Base-by-base conservation (phyloP, 139 green algal species). In the Micractinium conductrix region DNA sequence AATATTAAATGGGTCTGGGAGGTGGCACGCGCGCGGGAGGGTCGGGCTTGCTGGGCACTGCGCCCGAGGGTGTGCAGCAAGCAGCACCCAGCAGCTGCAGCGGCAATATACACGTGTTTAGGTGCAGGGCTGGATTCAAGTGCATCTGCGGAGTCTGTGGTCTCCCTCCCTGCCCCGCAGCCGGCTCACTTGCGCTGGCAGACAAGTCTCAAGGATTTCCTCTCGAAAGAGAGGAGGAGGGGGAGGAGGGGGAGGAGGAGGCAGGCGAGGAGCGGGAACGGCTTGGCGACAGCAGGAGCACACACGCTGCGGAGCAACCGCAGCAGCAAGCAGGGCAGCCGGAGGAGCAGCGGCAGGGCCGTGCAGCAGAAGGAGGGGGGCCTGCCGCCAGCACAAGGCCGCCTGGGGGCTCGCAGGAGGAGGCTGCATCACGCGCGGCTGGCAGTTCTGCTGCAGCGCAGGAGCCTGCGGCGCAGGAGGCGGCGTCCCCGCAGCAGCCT, bases 401-500 rank as follows among this genome's bases (percentile, higher is more conserved):
- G 53, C 2, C 7, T 62, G 53, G 10, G 24, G 53, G 10, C 19
- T 9, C 53, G 72, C 44, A 60, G 43, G 24, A 79, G 72, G 43
- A 48, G 22, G 72, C 72, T 63, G 17, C n/a, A 33, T 9, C 10
- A n/a, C 40, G 33, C 19, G 19, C 53, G 53, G 6, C 53, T 30
- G 7, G 19, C 53, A 62, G 19, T 22, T 19, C 53, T 21, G 10
- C 53, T 4, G 53, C 24, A n/a, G 45, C 44, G 44, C 44, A n/a
- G 28, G 28, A 67, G 58, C 26, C 16, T 2, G 60, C 30, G 43
- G 67, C 65, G 44, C 45, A 70, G 84, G 75, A 87, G 84, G 38
- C 38, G 68, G 37, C 37, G 9, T 12, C 70, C 6, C 22, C 22
- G 45, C 74, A 19, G 45, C 30, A 16, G 30, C 12, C 8, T 4